Evolutionary conservation across 495 filamentous ascomycete species (phyloP).

Genomic region (Chaetomium fimeti): DNA sequence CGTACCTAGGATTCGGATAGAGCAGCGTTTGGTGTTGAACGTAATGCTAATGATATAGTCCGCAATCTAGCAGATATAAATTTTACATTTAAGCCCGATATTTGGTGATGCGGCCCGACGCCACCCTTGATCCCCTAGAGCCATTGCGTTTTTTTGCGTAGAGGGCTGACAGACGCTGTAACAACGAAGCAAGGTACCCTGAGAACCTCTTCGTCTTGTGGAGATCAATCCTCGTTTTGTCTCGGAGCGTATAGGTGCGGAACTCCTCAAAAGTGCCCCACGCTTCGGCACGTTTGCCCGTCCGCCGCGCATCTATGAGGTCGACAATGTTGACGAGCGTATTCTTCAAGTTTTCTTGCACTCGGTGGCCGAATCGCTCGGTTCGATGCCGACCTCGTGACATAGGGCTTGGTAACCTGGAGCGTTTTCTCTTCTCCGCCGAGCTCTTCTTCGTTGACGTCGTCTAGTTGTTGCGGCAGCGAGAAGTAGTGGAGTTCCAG

Average conservation of each 20-base stretch:
- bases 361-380: constrained; percentile 30
- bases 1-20: too few relatives aligned
- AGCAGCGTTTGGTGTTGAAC: too few relatives aligned
- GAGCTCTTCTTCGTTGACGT: constrained; percentile 17
- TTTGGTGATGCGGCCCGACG: constrained; percentile 8
- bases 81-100: too few relatives aligned
- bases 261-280: constrained; percentile 39
- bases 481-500: too few relatives aligned
- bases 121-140: neutral
- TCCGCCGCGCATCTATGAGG: constrained; percentile 47
- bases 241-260: constrained; percentile 39
- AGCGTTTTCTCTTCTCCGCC: neutral
- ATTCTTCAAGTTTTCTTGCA: constrained; percentile 37
- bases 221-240: constrained; percentile 37
- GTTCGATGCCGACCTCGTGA: constrained; percentile 34
- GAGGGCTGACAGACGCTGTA: constrained; percentile 31
- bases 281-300: constrained; percentile 27
- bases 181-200: constrained; percentile 44
- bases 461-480: constrained; percentile 20
- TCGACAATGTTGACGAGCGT: constrained; percentile 55
- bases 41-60: too few relatives aligned
- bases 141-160: neutral
- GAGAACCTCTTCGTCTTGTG: constrained; percentile 41
- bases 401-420: constrained; percentile 36
- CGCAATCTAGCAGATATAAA: too few relatives aligned